A percentile compares a stretch with the other conserved stretches of the same genome.
These are phyloP conservation scores for Auricularia sp. DNA, from an alignment of 768 basidiomycete genomes.

Conservation along the genomic window DNA sequence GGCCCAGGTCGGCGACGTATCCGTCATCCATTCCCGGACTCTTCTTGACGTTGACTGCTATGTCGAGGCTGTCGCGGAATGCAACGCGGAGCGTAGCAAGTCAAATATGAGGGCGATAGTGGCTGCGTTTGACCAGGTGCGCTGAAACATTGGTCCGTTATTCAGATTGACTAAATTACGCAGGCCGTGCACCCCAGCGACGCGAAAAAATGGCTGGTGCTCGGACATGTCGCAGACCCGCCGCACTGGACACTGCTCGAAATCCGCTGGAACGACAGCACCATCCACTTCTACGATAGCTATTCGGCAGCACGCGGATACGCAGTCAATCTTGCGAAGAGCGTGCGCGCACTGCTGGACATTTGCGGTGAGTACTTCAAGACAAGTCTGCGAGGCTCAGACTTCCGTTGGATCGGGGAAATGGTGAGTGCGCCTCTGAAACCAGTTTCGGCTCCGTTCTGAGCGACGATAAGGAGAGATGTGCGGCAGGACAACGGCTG, in stretches of 20 bases:
- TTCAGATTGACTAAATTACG: too few species aligned
- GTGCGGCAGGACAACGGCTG: background rate
- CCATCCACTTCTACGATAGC: background rate
- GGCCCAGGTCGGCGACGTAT: background rate
- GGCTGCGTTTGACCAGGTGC: too few species aligned
- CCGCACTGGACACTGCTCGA: background rate
- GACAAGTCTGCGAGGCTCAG: background rate
- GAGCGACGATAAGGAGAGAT: background rate
- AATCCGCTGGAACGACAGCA: background rate
- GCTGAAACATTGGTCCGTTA: too few species aligned
- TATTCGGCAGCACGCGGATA: background rate
- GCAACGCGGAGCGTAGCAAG: too few species aligned
- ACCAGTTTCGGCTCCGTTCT: too few species aligned
- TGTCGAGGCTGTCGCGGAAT: too few species aligned
- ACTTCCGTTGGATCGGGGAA: background rate
- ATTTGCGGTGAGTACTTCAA: background rate
- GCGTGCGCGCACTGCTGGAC: background rate
- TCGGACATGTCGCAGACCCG: background rate
- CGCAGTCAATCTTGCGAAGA: background rate
- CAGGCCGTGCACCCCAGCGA: background rate
- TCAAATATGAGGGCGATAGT: too few species aligned
- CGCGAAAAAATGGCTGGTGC: background rate
- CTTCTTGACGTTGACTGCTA: background rate
- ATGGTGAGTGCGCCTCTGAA: too few species aligned
- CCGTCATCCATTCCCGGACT: background rate